Base-by-base conservation (phyloP, 495 filamentous ascomycete genomes). In the Penicillium subrubescens region DNA sequence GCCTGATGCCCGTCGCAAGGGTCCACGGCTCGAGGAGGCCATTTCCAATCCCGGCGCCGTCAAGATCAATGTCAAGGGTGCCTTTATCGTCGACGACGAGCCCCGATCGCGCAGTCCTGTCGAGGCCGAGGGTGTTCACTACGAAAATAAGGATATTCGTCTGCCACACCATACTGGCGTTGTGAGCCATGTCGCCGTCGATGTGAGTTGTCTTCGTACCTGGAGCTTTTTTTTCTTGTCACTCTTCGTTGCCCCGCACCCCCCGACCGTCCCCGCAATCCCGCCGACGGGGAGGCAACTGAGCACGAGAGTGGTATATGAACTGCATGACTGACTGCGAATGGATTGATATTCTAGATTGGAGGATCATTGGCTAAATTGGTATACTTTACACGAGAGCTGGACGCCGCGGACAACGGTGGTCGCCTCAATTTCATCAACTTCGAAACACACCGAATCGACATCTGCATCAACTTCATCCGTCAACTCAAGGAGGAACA, bases 171-270 rank as follows among this genome's bases (percentile, higher is more conserved):
- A 99, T 76, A 96, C 90, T 12, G 89, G 89, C 25, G 86, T 94
- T 2, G 93, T 99, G 51, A 97, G 93, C 79, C 95, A 99, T 84
- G 90, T 99, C 53, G 95, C 95, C 60, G 88, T 97, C 61, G 95
- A 99, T 87, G 93, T 96, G 85, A 78, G 90, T 80, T 33, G 85
- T 77, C 89, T 80, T 37, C 48, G 34, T 39, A 51, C 50, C 63
- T 63, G 53, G 58, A 52, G 33, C 59, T 61, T 62, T 29, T 58
- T 43, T 60, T 60, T 51, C 23, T 62, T n/a, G 27, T 31, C 29
- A n/a, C 61, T 67, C 60, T 55, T 35, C 57, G 57, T 69, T 77
- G 77, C 74, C 72, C 75, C 74, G 73, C 71, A 76, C 60, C 19
- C 66, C 66, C 56, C 53, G 53, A 48, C 53, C 50, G 58, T 70